phyloP scores from a whole-genome alignment of 192 early-diverging fungal genomes.

The Jimgerdemannia flammicorona region DNA sequence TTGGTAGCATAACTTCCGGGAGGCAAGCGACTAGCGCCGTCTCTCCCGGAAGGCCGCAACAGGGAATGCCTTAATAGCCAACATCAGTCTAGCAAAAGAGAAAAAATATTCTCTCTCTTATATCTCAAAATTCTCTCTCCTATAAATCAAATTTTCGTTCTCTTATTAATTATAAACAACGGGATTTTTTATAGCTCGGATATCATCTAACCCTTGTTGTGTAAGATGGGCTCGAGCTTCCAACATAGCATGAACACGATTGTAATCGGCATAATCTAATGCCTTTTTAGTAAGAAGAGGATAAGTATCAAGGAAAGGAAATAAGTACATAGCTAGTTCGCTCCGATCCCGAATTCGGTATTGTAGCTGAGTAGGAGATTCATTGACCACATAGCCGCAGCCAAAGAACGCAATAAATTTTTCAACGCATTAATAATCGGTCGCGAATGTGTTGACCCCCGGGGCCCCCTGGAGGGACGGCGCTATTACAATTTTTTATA shows the following conservation, averaged over 20 bases:
- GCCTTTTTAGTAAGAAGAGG: neutral
- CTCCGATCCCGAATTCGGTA: neutral
- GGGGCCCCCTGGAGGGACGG: no score
- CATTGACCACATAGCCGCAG: slow-evolving; percentile 1
- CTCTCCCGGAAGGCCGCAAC: no score
- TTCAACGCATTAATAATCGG: neutral
- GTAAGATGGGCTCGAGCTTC: neutral
- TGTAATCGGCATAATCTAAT: slow-evolving; percentile 2
- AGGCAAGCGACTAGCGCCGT: no score
- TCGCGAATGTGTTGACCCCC: slow-evolving; percentile 3
- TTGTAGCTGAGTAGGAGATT: neutral
- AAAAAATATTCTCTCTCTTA: no score
- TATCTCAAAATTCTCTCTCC: no score
- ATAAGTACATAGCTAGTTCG: neutral
- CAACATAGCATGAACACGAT: neutral
- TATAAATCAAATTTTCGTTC: no score
- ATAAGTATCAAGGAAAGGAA: neutral
- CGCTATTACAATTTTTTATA: no score
- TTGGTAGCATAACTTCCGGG: no score
- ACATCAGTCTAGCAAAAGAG: no score
- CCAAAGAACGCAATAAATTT: neutral
- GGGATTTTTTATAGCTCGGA: no score
- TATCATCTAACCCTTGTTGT: neutral
- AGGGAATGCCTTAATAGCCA: no score
- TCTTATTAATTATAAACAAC: no score